Evolutionary conservation across 352 stramenopile species (phyloP), one percentile per base, ranked within the genome.

Genomic region (Pythium plurisporium): DNA sequence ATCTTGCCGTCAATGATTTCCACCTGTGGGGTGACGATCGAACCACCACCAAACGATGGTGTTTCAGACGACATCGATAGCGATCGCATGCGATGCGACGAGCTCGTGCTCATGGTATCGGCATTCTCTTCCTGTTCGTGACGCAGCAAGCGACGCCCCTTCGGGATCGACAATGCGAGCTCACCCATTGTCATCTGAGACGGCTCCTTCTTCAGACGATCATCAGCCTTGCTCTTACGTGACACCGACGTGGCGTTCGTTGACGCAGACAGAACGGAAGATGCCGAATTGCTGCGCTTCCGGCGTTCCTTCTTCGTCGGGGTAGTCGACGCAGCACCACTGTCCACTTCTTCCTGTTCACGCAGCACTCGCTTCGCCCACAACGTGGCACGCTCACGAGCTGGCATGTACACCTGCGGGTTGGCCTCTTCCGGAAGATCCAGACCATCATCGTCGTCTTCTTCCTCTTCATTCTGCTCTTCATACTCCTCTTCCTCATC

Each of bases 121-220:
- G 67, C 70, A 26, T 45, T 63, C 27, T 86, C 70, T 45, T 90
- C 82, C 25, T 80, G 72, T 26, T 88, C 81, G 48, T 90, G 70
- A 19, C 69, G 76, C 51, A 84, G 74, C 46, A 77, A 67, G 6
- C 72, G 73, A 27, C 65, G 62, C 3, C 84, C 80, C 54, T 82
- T 87, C 1, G 84, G 82, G 15, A 94, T 80, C 27, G 79, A 87
- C 12, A 91, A 58, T 7, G 84, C 84, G 15, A 94, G 52, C 49
- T 94, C 79, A 17, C 84, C 81, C 82, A 94, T 91, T 0, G 82
- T 92, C 82, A 92, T 92, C 59, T 91, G 73, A 8, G 80, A 87
- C 3, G 76, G 77, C 56, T 88, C 76, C 40, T 91, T 89, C 69
- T 85, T 80, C 27, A 76, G 15, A 19, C 85, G 47, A 45, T 89